A percentile compares a stretch with the other conserved stretches of the same genome.
Conservation (phyloP, 768 basidiomycete species). For the Boletus vinaceobasis region DNA sequence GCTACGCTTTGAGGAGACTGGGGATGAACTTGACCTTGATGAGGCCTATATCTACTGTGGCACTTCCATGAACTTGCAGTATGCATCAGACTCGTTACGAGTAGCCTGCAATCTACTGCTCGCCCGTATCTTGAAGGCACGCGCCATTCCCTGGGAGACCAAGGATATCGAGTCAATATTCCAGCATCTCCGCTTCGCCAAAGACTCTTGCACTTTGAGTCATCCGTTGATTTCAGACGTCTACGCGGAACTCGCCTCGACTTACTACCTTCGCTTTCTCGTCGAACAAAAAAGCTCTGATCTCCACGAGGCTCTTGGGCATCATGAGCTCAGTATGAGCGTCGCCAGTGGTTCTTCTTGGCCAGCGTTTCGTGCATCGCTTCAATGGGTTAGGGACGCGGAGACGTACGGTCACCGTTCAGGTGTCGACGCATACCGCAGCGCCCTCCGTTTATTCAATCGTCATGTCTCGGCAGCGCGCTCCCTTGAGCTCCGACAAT, state of each 20-base stretch:
- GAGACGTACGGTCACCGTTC: conserved; percentile 23
- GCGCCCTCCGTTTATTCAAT: conserved; percentile 24
- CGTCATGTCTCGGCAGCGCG: conserved; percentile 13
- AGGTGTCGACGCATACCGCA: conserved; percentile 29
- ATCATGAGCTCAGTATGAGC: conserved; percentile 23
- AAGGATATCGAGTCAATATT: conserved; percentile 28
- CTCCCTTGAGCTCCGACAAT: conserved; percentile 17
- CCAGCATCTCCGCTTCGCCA: conserved; percentile 22
- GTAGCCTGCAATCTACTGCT: conserved; percentile 18
- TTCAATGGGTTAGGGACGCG: conserved; percentile 22
- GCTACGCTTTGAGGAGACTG: conserved; percentile 21
- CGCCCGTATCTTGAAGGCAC: conserved; percentile 19
- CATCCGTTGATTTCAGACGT: conserved; percentile 21
- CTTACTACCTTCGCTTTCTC: conserved; percentile 26
- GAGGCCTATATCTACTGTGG: conserved; percentile 21
- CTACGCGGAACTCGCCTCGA: conserved; percentile 23
- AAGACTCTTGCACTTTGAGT: conserved; percentile 18
- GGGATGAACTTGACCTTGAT: conserved; percentile 29
- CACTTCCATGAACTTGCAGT: neutral
- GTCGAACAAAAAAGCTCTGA: conserved; percentile 15
- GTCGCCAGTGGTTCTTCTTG: conserved; percentile 11
- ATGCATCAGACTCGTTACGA: conserved; percentile 10
- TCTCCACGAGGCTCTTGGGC: conserved; percentile 23
- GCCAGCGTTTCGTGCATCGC: conserved; percentile 18
- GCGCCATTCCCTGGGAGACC: conserved; percentile 24